Percentiles rank a stretch among this genome's conserved stretches.
phyloP scores from a whole-genome alignment of 208 protist species.

The Wallacemonas sp. region DNA sequence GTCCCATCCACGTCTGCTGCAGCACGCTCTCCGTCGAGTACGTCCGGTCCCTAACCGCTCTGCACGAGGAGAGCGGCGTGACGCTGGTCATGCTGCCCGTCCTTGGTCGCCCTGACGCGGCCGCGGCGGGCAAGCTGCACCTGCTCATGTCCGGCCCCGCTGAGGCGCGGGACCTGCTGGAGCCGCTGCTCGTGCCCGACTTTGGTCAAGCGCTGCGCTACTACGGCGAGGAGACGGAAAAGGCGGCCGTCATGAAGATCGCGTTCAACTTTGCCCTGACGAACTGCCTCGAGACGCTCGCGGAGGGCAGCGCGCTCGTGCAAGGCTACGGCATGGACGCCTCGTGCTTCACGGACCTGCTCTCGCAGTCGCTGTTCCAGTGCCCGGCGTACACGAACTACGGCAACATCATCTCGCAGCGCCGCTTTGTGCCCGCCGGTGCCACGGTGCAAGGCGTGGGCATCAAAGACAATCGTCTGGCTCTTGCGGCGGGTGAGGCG shows the following conservation, averaged over 20 bases:
- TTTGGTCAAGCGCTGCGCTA: constrained; percentile 28
- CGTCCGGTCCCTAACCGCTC: constrained; percentile 6
- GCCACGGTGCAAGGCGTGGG: constrained; percentile 28
- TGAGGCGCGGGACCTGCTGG: constrained; percentile 6
- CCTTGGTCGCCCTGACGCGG: constrained; percentile 29
- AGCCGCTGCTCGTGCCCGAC: constrained; percentile 26
- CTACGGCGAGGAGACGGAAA: constrained; percentile 25
- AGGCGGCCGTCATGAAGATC: constrained; percentile 37
- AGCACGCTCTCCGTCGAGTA: constrained; percentile 26
- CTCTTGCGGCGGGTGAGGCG: constrained; percentile 27
- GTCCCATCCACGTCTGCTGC: constrained; percentile 35
- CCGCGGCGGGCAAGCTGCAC: constrained; percentile 30
- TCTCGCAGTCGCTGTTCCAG: constrained; percentile 30
- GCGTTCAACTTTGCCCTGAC: constrained; percentile 40
- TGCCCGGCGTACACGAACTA: constrained; percentile 31
- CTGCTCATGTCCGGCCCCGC: constrained; percentile 23
- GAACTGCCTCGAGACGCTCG: constrained; percentile 24
- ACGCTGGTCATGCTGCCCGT: constrained; percentile 27
- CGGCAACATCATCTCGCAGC: constrained; percentile 25
- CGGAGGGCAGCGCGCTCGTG: constrained; percentile 29
- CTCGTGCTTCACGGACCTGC: constrained; percentile 21
- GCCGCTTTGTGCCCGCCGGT: constrained; percentile 23
- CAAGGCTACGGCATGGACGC: constrained; percentile 28
- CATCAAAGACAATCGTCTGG: constrained; percentile 30
- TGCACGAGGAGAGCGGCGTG: constrained; percentile 21